phyloP scores from a whole-genome alignment of 805 yeast genomes.

The Myxozyma monticola region DNA sequence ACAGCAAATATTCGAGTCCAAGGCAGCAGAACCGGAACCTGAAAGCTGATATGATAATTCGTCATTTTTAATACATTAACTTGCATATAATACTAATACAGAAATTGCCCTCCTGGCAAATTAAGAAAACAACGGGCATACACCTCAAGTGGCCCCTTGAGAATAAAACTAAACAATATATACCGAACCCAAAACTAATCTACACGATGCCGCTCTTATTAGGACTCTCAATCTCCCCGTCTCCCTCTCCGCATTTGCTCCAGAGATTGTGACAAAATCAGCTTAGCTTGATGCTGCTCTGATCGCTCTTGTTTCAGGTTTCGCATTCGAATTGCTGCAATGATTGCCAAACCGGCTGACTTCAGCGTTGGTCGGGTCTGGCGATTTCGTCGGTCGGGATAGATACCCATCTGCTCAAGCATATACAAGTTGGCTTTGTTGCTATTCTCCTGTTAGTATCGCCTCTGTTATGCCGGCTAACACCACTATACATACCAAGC shows the following conservation, averaged over 20 bases:
- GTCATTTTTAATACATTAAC: background rate
- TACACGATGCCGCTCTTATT: background rate
- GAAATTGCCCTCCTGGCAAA: too few relatives aligned
- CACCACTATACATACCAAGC: conserved; percentile 31
- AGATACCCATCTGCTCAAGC: conserved; percentile 36
- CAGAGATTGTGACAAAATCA: background rate
- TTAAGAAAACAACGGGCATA: too few relatives aligned
- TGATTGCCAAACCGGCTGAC: conserved; percentile 34
- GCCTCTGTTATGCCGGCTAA: too few relatives aligned
- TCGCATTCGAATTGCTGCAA: conserved; percentile 37
- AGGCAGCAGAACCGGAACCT: background rate
- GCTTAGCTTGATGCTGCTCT: conserved; percentile 1
- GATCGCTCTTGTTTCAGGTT: conserved; percentile 29
- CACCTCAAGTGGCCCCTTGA: too few relatives aligned
- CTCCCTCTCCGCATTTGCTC: conserved; percentile 2
- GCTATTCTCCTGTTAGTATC: conserved; percentile 12
- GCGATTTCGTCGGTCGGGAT: conserved; percentile 33
- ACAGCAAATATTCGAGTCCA: conserved; percentile 62
- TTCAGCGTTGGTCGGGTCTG: conserved; percentile 29
- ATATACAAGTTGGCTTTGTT: conserved; percentile 36
- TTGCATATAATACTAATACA: background rate
- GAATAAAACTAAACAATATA: too few relatives aligned
- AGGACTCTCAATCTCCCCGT: background rate
- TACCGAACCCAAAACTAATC: too few relatives aligned
- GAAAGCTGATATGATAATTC: too few relatives aligned